Evolutionary conservation across 345 rosid species (phyloP), one percentile per base, ranked within the genome.

Genomic region (Populus alba): DNA sequence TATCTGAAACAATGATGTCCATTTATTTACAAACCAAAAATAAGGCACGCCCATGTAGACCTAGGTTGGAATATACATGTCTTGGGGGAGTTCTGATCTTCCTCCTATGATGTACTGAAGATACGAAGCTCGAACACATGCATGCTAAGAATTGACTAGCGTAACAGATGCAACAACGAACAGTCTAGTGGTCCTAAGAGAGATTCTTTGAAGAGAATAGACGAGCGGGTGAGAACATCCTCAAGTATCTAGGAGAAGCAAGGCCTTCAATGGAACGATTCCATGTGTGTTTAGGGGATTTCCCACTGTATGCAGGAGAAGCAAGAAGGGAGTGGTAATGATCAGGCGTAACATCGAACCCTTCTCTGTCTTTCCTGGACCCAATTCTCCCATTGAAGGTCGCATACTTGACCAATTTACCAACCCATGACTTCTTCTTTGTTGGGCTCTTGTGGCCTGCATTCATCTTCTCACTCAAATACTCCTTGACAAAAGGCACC

Each of bases 351-450:
- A 84, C 72, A 57, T n/a, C 5, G 41, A 87, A 86, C 37, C 86
- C 86, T 38, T 90, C 92, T 70, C 89, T 85, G 72, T 86, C 91
- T 74, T 87, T 90, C 10, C 74, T 72, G 51, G 71, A 75, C 66
- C 82, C 81, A 65, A 23, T 68, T 57, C 78, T 71, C 3, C 88
- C 90, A 70, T 83, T 89, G 78, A 91, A 89, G 3, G 93, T 91
- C 10, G 90, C 87, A 55, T 80, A 88, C 79, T 79, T 92, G 0
- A 91, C 92, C 86, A 94, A 41, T 79, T 88, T 91, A 61, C 88
- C 80, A 7, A 92, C 91, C 96, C 97, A 92, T 0, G 91, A 81
- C 82, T 84, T 88, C 91, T 91, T 95, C 87, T 88, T 89, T 6
- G 57, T 8, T 0, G 76, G 83, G 72, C 83, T 76, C 66, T 45